These are phyloP conservation scores for Gymnopilus dilepis DNA, from an alignment of 768 basidiomycete genomes.

Conservation along the genomic window DNA sequence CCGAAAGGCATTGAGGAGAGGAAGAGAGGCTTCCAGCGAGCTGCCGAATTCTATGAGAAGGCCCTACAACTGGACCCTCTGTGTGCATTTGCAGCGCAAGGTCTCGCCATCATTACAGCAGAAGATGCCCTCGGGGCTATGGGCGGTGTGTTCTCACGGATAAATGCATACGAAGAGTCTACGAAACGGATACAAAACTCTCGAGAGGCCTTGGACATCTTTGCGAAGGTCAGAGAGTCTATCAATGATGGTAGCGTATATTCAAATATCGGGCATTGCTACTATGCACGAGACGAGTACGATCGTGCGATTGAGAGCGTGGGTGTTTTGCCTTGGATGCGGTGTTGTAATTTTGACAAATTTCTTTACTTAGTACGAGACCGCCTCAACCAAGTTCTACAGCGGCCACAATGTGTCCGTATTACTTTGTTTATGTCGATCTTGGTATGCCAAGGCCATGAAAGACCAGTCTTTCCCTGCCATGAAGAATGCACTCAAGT, in stretches of 20 bases:
- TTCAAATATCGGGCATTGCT: slow-evolving; percentile 96
- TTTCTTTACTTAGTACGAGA: slow-evolving; percentile 73
- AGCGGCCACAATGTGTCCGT: slow-evolving; percentile 74
- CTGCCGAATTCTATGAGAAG: slow-evolving; percentile 93
- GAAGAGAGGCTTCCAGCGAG: slow-evolving; percentile 74
- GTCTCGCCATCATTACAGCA: slow-evolving; percentile 91
- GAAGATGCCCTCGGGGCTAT: slow-evolving; percentile 85
- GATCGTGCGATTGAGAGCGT: slow-evolving; percentile 97
- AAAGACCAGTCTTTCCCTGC: slow-evolving; percentile 84
- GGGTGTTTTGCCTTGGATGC: slow-evolving; percentile 28
- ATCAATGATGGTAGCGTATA: slow-evolving; percentile 85
- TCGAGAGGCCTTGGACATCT: slow-evolving; percentile 86
- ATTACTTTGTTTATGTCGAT: slow-evolving; percentile 85
- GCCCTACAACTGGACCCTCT: slow-evolving; percentile 82
- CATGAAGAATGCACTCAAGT: slow-evolving; percentile 85
- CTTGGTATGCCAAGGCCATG: slow-evolving; percentile 94
- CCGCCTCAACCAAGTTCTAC: slow-evolving; percentile 83
- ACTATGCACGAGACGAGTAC: slow-evolving; percentile 91
- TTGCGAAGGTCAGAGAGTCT: slow-evolving; percentile 90
- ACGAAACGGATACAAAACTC: slow-evolving; percentile 73
- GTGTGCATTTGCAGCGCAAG: slow-evolving; percentile 94
- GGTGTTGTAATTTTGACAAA: background rate
- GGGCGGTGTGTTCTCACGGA: slow-evolving; percentile 54
- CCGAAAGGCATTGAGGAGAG: slow-evolving; percentile 70
- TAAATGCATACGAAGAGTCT: slow-evolving; percentile 61